phyloP scores from a whole-genome alignment of 768 basidiomycete species.

The Auriscalpium microsporum region DNA sequence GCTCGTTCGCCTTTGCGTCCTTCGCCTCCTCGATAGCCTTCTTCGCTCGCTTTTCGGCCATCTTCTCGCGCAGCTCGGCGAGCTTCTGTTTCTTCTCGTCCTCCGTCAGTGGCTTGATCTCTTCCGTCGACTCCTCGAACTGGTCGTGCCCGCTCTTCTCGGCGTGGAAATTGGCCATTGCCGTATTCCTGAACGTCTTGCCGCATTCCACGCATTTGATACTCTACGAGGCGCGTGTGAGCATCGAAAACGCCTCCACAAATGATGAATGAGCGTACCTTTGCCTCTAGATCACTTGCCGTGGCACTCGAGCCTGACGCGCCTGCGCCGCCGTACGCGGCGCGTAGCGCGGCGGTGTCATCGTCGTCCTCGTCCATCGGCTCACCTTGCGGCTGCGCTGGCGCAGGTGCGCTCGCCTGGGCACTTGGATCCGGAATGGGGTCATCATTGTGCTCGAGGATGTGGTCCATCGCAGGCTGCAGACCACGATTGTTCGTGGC shows the following conservation, averaged over 20 bases:
- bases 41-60: conserved; percentile 68
- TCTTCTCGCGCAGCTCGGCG: conserved; percentile 67
- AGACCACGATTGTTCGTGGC: conserved; percentile 79
- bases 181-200: conserved; percentile 81
- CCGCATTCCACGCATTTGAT: conserved; percentile 80
- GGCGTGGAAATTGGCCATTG: conserved; percentile 86
- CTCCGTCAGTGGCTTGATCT: conserved; percentile 94
- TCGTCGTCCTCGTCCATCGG: conserved; percentile 61
- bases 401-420: conserved; percentile 18
- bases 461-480: conserved; percentile 86
- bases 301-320: conserved; percentile 27
- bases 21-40: conserved; percentile 69
- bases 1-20: conserved; percentile 67
- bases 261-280: conserved; percentile 31
- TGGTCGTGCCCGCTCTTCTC: conserved; percentile 93
- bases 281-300: conserved; percentile 49
- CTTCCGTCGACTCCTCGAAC: conserved; percentile 93
- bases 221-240: conserved; percentile 35
- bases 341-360: conserved; percentile 54
- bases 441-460: conserved; percentile 72
- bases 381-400: conserved; percentile 13
- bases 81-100: conserved; percentile 84
- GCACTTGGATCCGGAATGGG: conserved; percentile 53
- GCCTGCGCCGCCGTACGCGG: conserved; percentile 33
- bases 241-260: too few species aligned